Evolutionary conservation across 495 filamentous ascomycete genomes (phyloP), one percentile per base, ranked within the genome.

Genomic region (Podospora australis): DNA sequence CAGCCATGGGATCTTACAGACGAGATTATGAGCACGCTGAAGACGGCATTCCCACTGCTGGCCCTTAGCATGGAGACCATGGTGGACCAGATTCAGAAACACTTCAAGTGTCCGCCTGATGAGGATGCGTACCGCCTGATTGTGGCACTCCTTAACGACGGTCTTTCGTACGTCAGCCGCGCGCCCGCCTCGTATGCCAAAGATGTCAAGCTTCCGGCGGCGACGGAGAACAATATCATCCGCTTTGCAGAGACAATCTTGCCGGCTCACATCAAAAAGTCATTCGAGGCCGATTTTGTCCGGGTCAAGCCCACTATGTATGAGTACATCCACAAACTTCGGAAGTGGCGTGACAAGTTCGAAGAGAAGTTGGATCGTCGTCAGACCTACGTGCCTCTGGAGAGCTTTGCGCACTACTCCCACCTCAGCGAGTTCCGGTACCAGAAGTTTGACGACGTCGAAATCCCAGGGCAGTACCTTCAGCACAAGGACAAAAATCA

Each of bases 81-180:
- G 91, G 89, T 96, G 24, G 94, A 99, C 60, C 89, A 96, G 67
- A 96, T 97, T 54, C 81, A 87, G 65, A 96, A 96, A 75, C 84
- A 97, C 67, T 97, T 97, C 79, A 97, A 96, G 63, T 96, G 91
- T 59, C 91, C 90, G 22, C 90, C 91, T 0, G 94, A 99, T 56
- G 94, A 99, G 60, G 94, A 99, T 68, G 94, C 94, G 6, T 97
- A 96, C 63, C 81, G 94, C 14, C 75, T 99, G n/a, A 97, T 99
- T 48, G 90, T 96, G 23, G 94, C 94, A 11, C 78, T 99, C 10
- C 78, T 99, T 11, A 97, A 96, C 60, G 94, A 99, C 66, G 94
- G 85, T 2, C 63, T 99, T 49, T 74, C 82, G 48, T 96, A 94
- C 58, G 86, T 96, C 21, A 87, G 88, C 51, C 85, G 92, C 29